Conservation (phyloP, 306 rosid genomes). For the Vachellia pachyceras region DNA sequence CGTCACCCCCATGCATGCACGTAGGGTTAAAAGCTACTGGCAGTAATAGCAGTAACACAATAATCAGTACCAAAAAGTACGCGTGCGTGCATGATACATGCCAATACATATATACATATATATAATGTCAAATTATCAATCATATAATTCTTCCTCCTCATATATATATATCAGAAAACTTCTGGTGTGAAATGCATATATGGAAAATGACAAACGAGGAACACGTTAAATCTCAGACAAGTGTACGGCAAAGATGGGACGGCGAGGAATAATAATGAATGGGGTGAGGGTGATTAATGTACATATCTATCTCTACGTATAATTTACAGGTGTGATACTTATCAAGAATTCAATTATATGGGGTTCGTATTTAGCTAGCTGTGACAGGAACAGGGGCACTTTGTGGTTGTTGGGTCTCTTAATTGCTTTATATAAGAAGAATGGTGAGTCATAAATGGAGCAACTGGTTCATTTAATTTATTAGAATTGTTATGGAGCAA, state of each 20-base stretch:
- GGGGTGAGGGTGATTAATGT: constrained; percentile 5
- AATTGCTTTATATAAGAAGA: constrained; percentile 45
- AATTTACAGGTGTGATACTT: neutral
- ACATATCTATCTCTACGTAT: neutral
- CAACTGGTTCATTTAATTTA: neutral
- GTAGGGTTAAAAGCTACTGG: constrained; percentile 4
- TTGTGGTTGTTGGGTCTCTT: constrained; percentile 29
- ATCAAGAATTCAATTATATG: constrained; percentile 39
- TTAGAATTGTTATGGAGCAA: neutral
- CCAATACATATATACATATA: neutral
- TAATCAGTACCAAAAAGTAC: constrained; percentile 49
- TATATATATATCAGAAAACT: neutral
- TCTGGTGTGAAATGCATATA: constrained; percentile 4
- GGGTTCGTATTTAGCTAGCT: neutral
- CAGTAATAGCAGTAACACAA: constrained; percentile 2
- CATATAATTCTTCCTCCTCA: too few species aligned
- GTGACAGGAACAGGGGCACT: constrained; percentile 41
- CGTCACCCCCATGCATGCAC: constrained; percentile 11
- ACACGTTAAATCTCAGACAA: constrained; percentile 41
- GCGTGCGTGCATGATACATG: neutral
- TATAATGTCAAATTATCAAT: too few species aligned
- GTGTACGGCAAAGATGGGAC: constrained; percentile 55
- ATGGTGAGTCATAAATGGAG: constrained; percentile 25
- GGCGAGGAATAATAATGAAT: neutral
- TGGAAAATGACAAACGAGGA: constrained; percentile 28